These are phyloP conservation scores for Phytophthora agathidicida DNA, from an alignment of 352 stramenopile genomes.

Conservation along the genomic window DNA sequence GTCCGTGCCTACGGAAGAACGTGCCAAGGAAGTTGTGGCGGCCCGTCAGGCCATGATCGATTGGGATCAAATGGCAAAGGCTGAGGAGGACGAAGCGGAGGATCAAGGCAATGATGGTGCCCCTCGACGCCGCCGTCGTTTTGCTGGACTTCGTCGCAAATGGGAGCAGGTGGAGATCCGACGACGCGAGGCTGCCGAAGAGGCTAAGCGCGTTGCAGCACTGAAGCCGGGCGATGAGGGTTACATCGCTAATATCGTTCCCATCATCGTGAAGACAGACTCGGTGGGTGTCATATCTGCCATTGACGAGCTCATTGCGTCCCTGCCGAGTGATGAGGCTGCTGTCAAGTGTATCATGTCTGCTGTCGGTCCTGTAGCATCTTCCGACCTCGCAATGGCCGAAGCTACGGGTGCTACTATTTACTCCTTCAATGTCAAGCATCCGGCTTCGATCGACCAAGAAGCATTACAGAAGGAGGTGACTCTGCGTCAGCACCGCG, in stretches of 20 bases:
- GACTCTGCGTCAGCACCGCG: constrained; percentile 69
- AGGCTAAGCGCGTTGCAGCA: constrained; percentile 69
- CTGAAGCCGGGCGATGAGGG: constrained; percentile 75
- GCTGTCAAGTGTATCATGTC: constrained; percentile 87
- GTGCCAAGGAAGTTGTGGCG: constrained; percentile 79
- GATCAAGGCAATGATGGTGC: constrained; percentile 26
- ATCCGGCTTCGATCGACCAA: constrained; percentile 73
- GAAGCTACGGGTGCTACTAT: constrained; percentile 83
- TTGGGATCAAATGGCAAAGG: constrained; percentile 76
- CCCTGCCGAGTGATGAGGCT: constrained; percentile 69
- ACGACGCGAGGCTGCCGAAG: constrained; percentile 66
- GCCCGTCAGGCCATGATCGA: constrained; percentile 74
- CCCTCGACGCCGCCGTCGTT: constrained; percentile 50
- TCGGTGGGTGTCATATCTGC: constrained; percentile 97
- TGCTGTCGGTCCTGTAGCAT: constrained; percentile 79
- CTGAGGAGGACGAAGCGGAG: constrained; percentile 58
- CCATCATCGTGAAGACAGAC: constrained; percentile 98
- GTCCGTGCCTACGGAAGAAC: constrained; percentile 73
- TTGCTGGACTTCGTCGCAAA: constrained; percentile 61
- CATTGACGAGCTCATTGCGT: constrained; percentile 83
- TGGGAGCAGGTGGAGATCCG: constrained; percentile 72
- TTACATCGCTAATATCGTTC: constrained; percentile 94
- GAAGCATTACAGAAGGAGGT: constrained; percentile 84
- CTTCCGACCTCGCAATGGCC: constrained; percentile 85
- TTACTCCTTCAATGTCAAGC: constrained; percentile 91